These are phyloP conservation scores for Dimocarpus longan DNA, from an alignment of 345 rosid species.

Conservation along the genomic window DNA sequence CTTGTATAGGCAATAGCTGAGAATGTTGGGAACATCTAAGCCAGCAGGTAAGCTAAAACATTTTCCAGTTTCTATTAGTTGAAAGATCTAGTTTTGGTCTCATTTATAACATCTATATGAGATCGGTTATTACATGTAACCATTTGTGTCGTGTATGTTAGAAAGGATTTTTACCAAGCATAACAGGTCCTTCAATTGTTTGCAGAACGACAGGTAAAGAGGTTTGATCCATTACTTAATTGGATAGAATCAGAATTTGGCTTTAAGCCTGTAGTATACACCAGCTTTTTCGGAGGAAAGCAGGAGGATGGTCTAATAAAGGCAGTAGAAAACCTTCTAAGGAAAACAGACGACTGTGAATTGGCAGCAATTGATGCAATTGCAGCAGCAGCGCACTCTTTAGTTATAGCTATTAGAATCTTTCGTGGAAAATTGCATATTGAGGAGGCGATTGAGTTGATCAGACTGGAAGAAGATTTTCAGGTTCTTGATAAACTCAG, in stretches of 20 bases:
- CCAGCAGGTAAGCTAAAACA: not conserved
- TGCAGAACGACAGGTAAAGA: constrained; percentile 76
- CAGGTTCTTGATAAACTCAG: constrained; percentile 52
- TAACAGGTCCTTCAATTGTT: constrained; percentile 10
- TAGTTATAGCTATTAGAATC: constrained; percentile 69
- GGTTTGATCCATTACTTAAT: constrained; percentile 78
- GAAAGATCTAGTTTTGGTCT: not conserved
- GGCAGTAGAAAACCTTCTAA: constrained; percentile 63
- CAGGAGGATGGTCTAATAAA: constrained; percentile 79
- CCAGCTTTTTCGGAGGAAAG: constrained; percentile 82
- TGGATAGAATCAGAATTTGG: constrained; percentile 92
- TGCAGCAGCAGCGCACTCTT: constrained; percentile 82
- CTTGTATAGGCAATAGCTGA: not conserved
- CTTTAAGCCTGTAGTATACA: constrained; percentile 68
- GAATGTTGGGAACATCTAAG: not conserved
- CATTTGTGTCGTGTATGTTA: not conserved
- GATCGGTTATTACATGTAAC: not conserved
- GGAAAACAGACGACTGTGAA: constrained; percentile 72
- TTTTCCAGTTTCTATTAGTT: not conserved
- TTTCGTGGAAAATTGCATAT: constrained; percentile 73
- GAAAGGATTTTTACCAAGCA: not conserved
- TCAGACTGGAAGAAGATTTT: constrained; percentile 93
- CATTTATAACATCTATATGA: not conserved
- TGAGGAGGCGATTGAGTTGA: constrained; percentile 83
- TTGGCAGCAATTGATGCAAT: constrained; percentile 90